These are phyloP conservation scores for Pueraria montana DNA, from an alignment of 306 rosid species.

Conservation along the genomic window DNA sequence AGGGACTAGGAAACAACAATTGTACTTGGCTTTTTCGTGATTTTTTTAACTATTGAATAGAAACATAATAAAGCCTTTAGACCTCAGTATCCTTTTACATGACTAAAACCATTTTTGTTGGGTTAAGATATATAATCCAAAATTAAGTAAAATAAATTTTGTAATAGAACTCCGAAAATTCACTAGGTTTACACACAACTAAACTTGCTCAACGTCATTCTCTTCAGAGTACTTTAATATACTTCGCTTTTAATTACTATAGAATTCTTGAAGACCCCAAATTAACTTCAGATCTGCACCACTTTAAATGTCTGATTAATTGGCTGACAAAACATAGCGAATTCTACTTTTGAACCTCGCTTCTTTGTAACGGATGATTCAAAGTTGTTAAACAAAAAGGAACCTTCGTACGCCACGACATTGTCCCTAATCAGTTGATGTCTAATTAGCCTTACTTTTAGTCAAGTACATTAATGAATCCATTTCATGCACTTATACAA, in stretches of 20 bases:
- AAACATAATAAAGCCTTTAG: background rate
- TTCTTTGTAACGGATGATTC: conserved; percentile 3
- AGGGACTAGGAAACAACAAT: conserved; percentile 5
- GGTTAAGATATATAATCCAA: background rate
- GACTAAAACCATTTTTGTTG: background rate
- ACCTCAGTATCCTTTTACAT: background rate
- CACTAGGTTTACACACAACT: background rate
- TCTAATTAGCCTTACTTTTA: background rate
- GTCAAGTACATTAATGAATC: background rate
- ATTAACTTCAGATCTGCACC: conserved; percentile 10
- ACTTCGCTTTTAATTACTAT: background rate
- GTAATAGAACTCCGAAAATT: background rate
- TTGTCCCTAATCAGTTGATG: background rate
- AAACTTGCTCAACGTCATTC: background rate
- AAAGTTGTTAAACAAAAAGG: background rate
- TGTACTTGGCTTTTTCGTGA: background rate
- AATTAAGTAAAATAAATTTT: background rate
- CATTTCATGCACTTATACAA: background rate
- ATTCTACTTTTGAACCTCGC: background rate
- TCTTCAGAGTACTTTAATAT: background rate
- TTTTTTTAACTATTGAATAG: background rate
- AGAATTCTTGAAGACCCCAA: background rate
- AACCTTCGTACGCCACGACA: background rate
- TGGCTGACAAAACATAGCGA: conserved; percentile 4
- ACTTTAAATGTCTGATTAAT: background rate